These are phyloP conservation scores for Skeletonema costatum DNA, from an alignment of 108 stramenopile species.

Conservation along the genomic window DNA sequence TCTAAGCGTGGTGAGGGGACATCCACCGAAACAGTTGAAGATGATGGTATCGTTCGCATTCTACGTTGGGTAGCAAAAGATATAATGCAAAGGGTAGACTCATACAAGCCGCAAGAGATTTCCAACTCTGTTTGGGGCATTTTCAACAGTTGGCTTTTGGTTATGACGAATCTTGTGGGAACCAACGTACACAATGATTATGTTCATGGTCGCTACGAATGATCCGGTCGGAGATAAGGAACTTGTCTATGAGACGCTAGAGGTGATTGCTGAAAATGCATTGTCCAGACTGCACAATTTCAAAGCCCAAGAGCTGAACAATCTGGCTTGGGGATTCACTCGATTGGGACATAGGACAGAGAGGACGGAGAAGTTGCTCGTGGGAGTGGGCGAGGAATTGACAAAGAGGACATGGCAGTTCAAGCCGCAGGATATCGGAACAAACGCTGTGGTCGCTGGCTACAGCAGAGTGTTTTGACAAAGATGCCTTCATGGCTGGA, in stretches of 20 bases:
- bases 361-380: conserved; percentile 34
- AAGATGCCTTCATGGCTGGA: conserved; percentile 55
- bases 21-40: conserved; percentile 29
- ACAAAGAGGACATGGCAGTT: conserved; percentile 42
- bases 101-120: conserved; percentile 78
- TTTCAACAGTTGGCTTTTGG: conserved; percentile 84
- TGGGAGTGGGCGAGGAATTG: conserved; percentile 60
- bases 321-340: conserved; percentile 76
- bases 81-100: conserved; percentile 35
- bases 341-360: conserved; percentile 53
- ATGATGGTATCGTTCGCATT: conserved; percentile 60
- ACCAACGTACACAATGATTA: conserved; percentile 62
- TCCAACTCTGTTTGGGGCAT: conserved; percentile 68
- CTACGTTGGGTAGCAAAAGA: conserved; percentile 58
- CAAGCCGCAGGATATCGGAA: conserved; percentile 46
- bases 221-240: conserved; percentile 55
- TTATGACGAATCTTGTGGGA: conserved; percentile 29
- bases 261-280: conserved; percentile 49
- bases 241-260: conserved; percentile 45
- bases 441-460: conserved; percentile 76
- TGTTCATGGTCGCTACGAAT: conserved; percentile 55
- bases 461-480: conserved; percentile 60
- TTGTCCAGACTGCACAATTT: conserved; percentile 52
- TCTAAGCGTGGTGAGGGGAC: conserved; percentile 39
- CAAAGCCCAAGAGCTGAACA: conserved; percentile 80